These are phyloP conservation scores for Podospora pseudopauciseta DNA, from an alignment of 495 filamentous ascomycete species.

Conservation along the genomic window DNA sequence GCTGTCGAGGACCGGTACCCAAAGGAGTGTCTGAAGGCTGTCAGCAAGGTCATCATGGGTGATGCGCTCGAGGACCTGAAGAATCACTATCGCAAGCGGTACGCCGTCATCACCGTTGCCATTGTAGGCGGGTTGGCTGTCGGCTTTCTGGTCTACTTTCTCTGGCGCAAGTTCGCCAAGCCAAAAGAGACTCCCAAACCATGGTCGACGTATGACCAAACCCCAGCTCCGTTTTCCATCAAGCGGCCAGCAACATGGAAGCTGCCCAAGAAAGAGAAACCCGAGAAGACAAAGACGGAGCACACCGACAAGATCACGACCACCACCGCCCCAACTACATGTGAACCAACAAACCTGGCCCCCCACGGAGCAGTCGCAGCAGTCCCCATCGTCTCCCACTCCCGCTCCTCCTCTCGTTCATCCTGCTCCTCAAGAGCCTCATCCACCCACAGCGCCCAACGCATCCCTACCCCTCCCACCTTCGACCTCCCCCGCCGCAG, in stretches of 20 bases:
- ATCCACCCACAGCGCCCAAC: neutral
- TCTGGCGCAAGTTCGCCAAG: slow-evolving; percentile 14
- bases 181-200: neutral
- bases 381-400: neutral
- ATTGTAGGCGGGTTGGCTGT: slow-evolving; percentile 21
- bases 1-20: slow-evolving; percentile 26
- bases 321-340: neutral
- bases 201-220: neutral
- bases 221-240: neutral
- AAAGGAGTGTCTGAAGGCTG: slow-evolving; percentile 18
- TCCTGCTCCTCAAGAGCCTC: neutral
- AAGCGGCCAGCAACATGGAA: slow-evolving; percentile 8
- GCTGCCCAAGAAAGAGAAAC: neutral
- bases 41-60: slow-evolving; percentile 20
- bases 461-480: neutral
- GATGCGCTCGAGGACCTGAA: slow-evolving; percentile 19
- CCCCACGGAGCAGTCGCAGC: neutral
- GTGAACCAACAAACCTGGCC: neutral
- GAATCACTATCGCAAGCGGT: slow-evolving; percentile 18
- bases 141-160: slow-evolving; percentile 15
- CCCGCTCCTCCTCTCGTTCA: neutral
- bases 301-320: neutral
- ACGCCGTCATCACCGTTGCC: slow-evolving; percentile 20
- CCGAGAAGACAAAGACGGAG: too few species aligned
- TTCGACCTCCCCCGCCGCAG: neutral